A percentile compares a stretch with the other conserved stretches of the same genome.
Conservation (phyloP, 257 asterid genomes). For the Solanum peruvianum region DNA sequence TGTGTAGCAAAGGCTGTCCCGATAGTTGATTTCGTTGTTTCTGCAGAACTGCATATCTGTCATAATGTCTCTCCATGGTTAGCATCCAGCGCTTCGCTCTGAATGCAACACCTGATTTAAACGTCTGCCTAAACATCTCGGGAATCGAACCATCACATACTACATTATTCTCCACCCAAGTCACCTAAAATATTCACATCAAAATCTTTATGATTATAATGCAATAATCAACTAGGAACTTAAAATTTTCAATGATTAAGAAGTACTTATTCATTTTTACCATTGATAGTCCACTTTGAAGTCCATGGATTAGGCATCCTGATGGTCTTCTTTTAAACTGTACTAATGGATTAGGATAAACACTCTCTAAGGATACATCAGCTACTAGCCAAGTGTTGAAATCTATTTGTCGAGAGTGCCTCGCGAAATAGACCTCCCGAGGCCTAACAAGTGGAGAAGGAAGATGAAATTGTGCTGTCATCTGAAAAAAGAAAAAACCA, state of each 20-base stretch:
- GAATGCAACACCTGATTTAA: slow-evolving; percentile 20
- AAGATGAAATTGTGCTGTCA: slow-evolving; percentile 32
- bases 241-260: background rate
- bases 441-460: slow-evolving; percentile 39
- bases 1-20: background rate
- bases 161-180: slow-evolving; percentile 50
- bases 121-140: slow-evolving; percentile 6
- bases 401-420: slow-evolving; percentile 28
- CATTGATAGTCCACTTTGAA: slow-evolving; percentile 26
- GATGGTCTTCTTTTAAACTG: slow-evolving; percentile 40
- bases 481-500: slow-evolving; percentile 8
- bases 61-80: slow-evolving; percentile 31
- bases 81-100: slow-evolving; percentile 44
- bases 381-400: slow-evolving; percentile 31
- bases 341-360: slow-evolving; percentile 22
- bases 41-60: slow-evolving; percentile 15
- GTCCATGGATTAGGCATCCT: slow-evolving; percentile 44
- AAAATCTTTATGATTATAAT: background rate
- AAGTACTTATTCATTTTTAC: slow-evolving; percentile 2
- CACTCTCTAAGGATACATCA: slow-evolving; percentile 44
- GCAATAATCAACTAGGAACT: background rate
- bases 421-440: slow-evolving; percentile 31
- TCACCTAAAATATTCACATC: slow-evolving; percentile 17
- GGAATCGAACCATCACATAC: slow-evolving; percentile 5
- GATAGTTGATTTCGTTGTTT: background rate